These are phyloP conservation scores for Syzygium aromaticum DNA, from an alignment of 345 rosid genomes.

Conservation along the genomic window DNA sequence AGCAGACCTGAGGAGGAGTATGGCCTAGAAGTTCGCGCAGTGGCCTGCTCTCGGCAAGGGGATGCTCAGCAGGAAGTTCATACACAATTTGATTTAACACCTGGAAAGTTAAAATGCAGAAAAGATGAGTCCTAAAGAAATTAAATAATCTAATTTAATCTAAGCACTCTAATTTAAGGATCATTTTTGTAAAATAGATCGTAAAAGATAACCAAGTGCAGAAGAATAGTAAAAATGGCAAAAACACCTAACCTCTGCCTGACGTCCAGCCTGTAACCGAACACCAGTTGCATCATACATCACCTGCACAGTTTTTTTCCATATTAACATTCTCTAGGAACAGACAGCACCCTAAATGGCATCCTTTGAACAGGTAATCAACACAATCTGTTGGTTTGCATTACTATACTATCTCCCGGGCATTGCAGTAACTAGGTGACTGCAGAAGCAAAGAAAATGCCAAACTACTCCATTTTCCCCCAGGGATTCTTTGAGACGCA, in stretches of 20 bases:
- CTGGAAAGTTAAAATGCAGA: constrained; percentile 19
- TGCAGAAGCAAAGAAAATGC: neutral
- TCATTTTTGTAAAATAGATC: neutral
- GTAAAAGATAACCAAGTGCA: neutral
- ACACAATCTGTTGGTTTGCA: neutral
- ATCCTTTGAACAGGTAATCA: neutral
- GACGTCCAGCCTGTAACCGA: constrained; percentile 90
- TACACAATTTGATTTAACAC: constrained; percentile 92
- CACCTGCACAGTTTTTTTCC: constrained; percentile 35
- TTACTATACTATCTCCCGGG: neutral
- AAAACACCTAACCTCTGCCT: constrained; percentile 72
- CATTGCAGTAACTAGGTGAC: neutral
- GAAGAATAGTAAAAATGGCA: neutral
- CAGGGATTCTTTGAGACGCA: neutral
- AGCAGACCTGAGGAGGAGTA: constrained; percentile 81
- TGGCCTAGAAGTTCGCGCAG: constrained; percentile 92
- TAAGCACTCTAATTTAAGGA: neutral
- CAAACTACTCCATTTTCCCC: neutral
- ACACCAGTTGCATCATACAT: constrained; percentile 98
- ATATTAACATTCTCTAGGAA: neutral
- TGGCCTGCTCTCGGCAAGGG: constrained; percentile 85
- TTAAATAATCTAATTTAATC: neutral
- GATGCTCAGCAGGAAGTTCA: constrained; percentile 94
- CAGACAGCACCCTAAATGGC: neutral
- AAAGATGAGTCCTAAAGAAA: neutral